These are phyloP conservation scores for Nitzschia inconspicua DNA, from an alignment of 108 stramenopile species.

Conservation along the genomic window DNA sequence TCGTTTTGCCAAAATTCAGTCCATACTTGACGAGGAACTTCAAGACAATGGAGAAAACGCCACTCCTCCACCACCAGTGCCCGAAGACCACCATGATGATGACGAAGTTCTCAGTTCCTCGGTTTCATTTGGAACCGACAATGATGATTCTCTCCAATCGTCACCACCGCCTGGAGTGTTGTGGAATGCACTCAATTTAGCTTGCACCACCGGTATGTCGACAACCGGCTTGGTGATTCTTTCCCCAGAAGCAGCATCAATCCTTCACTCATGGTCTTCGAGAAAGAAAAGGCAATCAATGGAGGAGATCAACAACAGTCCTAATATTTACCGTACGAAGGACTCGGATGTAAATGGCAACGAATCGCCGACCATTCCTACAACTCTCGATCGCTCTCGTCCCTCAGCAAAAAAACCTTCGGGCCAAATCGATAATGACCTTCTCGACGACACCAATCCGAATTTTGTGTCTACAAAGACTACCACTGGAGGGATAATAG, in stretches of 20 bases:
- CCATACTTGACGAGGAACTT: too few relatives aligned
- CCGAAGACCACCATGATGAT: too few relatives aligned
- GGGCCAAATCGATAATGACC: too few relatives aligned
- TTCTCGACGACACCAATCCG: too few relatives aligned
- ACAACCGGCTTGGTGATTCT: conserved; percentile 24
- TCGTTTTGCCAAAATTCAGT: too few relatives aligned
- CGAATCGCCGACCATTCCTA: too few relatives aligned
- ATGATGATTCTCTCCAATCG: conserved; percentile 29
- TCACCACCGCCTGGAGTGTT: conserved; percentile 29
- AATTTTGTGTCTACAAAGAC: background rate
- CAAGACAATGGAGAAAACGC: too few relatives aligned
- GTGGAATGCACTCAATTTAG: conserved; percentile 19
- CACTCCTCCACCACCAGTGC: too few relatives aligned
- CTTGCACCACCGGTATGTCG: background rate
- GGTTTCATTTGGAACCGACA: too few relatives aligned
- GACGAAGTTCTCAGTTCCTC: too few relatives aligned
- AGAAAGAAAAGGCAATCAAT: conserved; percentile 1
- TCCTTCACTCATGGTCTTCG: conserved; percentile 13
- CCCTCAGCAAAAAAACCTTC: background rate
- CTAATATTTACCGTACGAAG: background rate
- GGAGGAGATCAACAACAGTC: background rate
- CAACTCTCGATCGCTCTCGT: too few relatives aligned
- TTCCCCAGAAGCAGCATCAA: conserved; percentile 22
- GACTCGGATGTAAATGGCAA: background rate
- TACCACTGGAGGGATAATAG: background rate